Evolutionary conservation across 2,329 filamentous ascomycete species (phyloP).

Genomic region (Sporothrix phasma): DNA sequence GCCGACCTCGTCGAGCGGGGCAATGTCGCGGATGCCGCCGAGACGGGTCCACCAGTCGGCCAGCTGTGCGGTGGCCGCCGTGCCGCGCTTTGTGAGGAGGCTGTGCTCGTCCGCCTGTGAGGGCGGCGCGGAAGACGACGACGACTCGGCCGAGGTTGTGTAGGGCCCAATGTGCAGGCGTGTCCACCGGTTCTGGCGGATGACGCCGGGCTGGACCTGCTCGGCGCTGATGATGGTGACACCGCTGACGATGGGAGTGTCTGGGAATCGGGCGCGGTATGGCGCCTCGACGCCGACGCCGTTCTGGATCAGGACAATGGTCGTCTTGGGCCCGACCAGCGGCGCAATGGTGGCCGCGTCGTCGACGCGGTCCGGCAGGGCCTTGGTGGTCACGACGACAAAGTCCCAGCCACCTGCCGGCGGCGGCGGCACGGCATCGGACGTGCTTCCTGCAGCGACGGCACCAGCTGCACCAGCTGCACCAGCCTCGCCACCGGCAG

Average conservation of each 20-base stretch:
- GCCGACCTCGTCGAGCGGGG: constrained; percentile 48
- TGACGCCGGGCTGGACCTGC: constrained; percentile 50
- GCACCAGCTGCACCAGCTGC: too few relatives aligned
- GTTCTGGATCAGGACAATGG: constrained; percentile 60
- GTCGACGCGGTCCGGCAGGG: constrained; percentile 52
- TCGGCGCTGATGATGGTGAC: constrained; percentile 62
- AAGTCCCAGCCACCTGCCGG: constrained; percentile 38
- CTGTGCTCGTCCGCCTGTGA: background rate
- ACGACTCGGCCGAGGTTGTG: constrained; percentile 30
- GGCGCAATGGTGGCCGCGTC: constrained; percentile 53
- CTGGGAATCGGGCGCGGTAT: constrained; percentile 52
- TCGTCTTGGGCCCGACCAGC: constrained; percentile 42
- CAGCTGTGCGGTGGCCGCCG: constrained; percentile 38
- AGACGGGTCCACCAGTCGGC: constrained; percentile 43
- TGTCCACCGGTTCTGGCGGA: constrained; percentile 66
- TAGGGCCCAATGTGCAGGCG: constrained; percentile 60
- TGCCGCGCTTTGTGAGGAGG: constrained; percentile 23
- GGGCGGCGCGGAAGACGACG: background rate
- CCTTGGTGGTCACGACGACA: constrained; percentile 61
- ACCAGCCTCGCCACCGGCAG: constrained; percentile 26
- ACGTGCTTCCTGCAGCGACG: constrained; percentile 10
- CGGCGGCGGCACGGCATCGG: constrained; percentile 10
- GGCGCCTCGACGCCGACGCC: constrained; percentile 61
- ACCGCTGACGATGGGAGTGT: constrained; percentile 51
- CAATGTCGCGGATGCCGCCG: constrained; percentile 56